Base-by-base conservation (phyloP, 148 eudicot genomes). In the Polygonum aviculare region DNA sequence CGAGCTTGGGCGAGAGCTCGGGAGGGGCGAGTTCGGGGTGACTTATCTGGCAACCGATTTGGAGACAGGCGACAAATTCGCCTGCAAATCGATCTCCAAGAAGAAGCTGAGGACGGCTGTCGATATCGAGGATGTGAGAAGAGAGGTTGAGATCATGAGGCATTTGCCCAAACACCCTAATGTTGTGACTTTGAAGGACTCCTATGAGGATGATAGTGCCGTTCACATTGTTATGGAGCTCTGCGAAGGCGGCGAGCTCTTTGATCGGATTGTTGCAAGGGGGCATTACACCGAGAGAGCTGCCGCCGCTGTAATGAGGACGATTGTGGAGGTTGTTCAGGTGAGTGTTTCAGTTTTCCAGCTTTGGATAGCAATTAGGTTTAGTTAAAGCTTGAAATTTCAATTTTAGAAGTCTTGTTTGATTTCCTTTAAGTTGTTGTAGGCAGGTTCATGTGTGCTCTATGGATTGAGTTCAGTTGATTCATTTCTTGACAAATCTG, bases 131-230 rank as follows among this genome's bases (percentile, higher is more conserved):
- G 90, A 87, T 81, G 90, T 87, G 18, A 83, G 84, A 73, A 82
- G 90, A 70, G 90, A 87, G 71, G 90, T 87, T 77, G 86, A 84
- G 83, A 87, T 87, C 40, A 87, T 87, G 89, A 86, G 76, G 72
- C 80, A 79, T 77, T 77, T 86, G 87, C 89, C 89, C 41, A 51
- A 72, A 38, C 89, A 86, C 74, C 85, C 83, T 6, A 84, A 86
- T 79, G 77, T 86, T 75, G 89, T 86, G 69, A 84, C 77, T 48
- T 77, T 86, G 74, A 86, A 78, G 71, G 82, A 78, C 38, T 84
- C 87, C 74, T 84, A 77, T 70, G 90, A 87, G 84, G 90, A 87
- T 77, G 83, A 87, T 22, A 76, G 55, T 69, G 90, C 84, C 3
- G 87, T 87, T 55, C 86, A 87, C 74, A 84, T 87, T 45, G 90